Evolutionary conservation across 2,329 filamentous ascomycete species (phyloP).

Genomic region (Aspergillus tamarii): DNA sequence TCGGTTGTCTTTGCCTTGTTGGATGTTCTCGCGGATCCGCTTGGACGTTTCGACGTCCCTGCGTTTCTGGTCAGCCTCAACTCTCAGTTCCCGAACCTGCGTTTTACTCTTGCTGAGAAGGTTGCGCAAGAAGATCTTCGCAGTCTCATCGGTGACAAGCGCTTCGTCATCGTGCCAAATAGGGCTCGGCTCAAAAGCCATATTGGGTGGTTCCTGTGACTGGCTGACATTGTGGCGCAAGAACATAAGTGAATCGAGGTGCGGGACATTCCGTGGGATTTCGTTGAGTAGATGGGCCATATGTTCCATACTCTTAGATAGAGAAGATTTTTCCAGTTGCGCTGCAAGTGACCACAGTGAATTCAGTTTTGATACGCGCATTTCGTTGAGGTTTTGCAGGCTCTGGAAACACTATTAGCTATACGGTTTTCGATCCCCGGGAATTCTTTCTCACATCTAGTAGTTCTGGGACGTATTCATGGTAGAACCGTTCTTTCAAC

Average conservation of each 20-base stretch:
- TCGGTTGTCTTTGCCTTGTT: slow-evolving; percentile 82
- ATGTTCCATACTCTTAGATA: slow-evolving; percentile 72
- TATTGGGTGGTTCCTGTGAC: slow-evolving; percentile 83
- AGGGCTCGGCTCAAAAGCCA: slow-evolving; percentile 88
- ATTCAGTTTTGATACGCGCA: slow-evolving; percentile 81
- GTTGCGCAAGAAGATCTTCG: slow-evolving; percentile 89
- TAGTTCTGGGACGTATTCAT: slow-evolving; percentile 93
- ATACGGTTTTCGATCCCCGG: background rate
- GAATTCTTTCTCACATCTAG: slow-evolving; percentile 67
- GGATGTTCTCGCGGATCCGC: slow-evolving; percentile 72
- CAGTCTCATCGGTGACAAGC: slow-evolving; percentile 83
- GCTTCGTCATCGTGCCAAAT: slow-evolving; percentile 93
- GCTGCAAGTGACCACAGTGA: slow-evolving; percentile 80
- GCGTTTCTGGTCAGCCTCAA: slow-evolving; percentile 82
- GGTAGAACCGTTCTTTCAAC: slow-evolving; percentile 95
- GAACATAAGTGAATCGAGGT: slow-evolving; percentile 97
- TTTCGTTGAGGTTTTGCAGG: slow-evolving; percentile 90
- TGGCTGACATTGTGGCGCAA: slow-evolving; percentile 82
- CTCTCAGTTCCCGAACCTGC: slow-evolving; percentile 76
- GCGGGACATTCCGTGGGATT: slow-evolving; percentile 83
- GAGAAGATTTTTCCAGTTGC: slow-evolving; percentile 75
- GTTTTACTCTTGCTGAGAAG: slow-evolving; percentile 87
- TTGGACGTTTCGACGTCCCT: slow-evolving; percentile 81
- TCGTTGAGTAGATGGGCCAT: slow-evolving; percentile 75
- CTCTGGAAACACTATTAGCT: slow-evolving; percentile 44